These are phyloP conservation scores for Tulasnella sp. DNA, from an alignment of 768 basidiomycete genomes.

Conservation along the genomic window DNA sequence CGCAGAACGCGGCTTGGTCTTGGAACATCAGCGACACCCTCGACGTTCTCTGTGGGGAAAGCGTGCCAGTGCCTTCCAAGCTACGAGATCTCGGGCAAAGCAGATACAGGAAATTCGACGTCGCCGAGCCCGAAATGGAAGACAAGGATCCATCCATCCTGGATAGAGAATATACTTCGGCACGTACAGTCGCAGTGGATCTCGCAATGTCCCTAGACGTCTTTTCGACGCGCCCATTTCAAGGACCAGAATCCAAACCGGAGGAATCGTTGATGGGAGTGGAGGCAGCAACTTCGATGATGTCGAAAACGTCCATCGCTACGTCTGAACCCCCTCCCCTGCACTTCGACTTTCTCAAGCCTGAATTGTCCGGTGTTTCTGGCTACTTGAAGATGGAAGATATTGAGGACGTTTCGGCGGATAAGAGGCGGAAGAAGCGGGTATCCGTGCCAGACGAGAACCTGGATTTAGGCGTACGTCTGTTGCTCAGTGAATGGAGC, in stretches of 20 bases:
- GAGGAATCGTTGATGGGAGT: background rate
- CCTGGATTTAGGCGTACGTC: background rate
- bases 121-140: background rate
- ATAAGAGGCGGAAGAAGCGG: background rate
- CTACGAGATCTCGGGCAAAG: background rate
- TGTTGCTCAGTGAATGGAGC: background rate
- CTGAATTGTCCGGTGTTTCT: too few relatives aligned
- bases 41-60: background rate
- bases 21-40: slow-evolving; percentile 4
- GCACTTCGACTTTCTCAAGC: background rate
- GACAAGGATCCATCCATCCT: background rate
- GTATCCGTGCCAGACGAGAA: background rate
- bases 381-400: too few relatives aligned
- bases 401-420: background rate
- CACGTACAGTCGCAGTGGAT: background rate
- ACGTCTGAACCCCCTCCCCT: background rate
- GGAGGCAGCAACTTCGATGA: background rate
- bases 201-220: background rate
- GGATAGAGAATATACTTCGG: background rate
- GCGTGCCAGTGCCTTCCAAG: background rate
- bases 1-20: too few relatives aligned
- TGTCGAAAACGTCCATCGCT: background rate
- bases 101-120: background rate
- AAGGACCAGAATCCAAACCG: background rate
- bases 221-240: background rate